These are phyloP conservation scores for Sonneratia caseolaris DNA, from an alignment of 345 rosid genomes.

Conservation along the genomic window DNA sequence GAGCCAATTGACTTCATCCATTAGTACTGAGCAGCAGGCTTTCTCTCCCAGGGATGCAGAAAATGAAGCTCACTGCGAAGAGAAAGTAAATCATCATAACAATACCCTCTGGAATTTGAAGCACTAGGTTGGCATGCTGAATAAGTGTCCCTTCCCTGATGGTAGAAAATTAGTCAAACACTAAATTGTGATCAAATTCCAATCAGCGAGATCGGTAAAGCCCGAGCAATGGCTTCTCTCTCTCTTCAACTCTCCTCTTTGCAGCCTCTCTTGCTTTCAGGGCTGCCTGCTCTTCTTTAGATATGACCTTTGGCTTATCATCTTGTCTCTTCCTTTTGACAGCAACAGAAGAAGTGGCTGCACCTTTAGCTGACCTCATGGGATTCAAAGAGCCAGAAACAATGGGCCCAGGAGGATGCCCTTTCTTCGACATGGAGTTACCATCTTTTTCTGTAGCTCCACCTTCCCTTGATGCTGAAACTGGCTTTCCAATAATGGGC, in stretches of 20 bases:
- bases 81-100: background rate
- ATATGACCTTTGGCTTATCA: constrained; percentile 50
- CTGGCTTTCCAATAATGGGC: constrained; percentile 30
- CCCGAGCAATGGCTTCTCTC: constrained; percentile 84
- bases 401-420: constrained; percentile 46
- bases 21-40: background rate
- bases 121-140: background rate
- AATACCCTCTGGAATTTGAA: background rate
- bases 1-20: background rate
- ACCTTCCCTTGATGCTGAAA: constrained; percentile 20
- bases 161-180: constrained; percentile 2
- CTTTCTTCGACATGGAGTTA: constrained; percentile 21
- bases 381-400: constrained; percentile 58
- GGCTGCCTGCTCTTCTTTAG: constrained; percentile 75
- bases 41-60: background rate
- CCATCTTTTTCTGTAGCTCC: constrained; percentile 22
- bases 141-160: constrained; percentile 11
- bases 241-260: constrained; percentile 77
- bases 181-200: constrained; percentile 7
- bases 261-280: constrained; percentile 93
- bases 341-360: constrained; percentile 47
- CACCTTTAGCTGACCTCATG: constrained; percentile 55
- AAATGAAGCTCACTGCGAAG: background rate
- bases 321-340: constrained; percentile 67
- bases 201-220: constrained; percentile 61